These are phyloP conservation scores for Pelargonium myrrhifolium DNA, from an alignment of 441 rosid species.

Conservation along the genomic window DNA sequence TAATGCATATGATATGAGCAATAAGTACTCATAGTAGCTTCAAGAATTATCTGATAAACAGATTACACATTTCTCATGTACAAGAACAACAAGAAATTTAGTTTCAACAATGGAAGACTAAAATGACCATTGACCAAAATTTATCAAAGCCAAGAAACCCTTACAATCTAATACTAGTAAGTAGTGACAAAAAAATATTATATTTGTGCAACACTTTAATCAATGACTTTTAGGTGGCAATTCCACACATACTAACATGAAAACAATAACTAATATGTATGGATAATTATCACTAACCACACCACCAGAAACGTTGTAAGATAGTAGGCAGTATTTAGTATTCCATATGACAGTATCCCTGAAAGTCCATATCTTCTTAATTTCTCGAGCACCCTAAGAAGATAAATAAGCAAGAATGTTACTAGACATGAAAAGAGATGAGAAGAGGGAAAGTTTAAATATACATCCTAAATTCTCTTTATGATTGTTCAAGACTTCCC, in stretches of 20 bases:
- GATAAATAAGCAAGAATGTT: constrained; percentile 7
- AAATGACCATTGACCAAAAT: too few relatives aligned
- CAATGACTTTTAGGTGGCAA: background rate
- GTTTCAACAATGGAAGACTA: background rate
- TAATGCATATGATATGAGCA: too few relatives aligned
- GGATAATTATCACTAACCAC: constrained; percentile 45
- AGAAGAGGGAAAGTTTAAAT: background rate
- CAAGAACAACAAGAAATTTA: background rate
- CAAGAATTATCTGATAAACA: background rate
- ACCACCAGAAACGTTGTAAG: constrained; percentile 65
- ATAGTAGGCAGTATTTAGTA: constrained; percentile 77
- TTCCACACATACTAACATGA: background rate
- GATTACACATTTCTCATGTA: background rate
- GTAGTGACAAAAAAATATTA: background rate
- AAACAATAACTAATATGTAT: background rate
- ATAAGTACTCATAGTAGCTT: background rate
- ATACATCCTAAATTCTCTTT: background rate
- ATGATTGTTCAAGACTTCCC: background rate
- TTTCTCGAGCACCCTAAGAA: constrained; percentile 50
- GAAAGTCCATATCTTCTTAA: constrained; percentile 76
- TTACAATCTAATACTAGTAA: too few relatives aligned
- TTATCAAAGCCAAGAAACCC: background rate
- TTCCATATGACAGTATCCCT: constrained; percentile 74
- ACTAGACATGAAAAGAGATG: background rate
- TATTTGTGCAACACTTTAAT: background rate